These are phyloP conservation scores for Alternaria longipes DNA, from an alignment of 2,329 filamentous ascomycete genomes.

Conservation along the genomic window DNA sequence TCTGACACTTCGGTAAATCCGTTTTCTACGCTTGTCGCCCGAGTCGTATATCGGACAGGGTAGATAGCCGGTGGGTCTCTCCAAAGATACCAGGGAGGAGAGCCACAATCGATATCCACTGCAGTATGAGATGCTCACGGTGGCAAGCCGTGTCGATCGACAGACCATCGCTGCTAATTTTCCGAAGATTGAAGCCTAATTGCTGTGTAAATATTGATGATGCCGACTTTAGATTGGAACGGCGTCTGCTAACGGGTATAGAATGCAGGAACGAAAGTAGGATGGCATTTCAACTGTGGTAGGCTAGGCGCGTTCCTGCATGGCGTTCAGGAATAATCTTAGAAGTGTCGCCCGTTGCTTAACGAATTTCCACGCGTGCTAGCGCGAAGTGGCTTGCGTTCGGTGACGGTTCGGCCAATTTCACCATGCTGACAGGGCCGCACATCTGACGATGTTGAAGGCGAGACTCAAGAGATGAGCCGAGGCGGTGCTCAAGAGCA, in stretches of 20 bases:
- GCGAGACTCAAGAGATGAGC: not conserved
- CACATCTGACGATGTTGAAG: not conserved
- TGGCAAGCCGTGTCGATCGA: not conserved
- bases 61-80: not conserved
- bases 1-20: constrained; percentile 1
- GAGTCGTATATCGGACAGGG: not conserved
- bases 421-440: not conserved
- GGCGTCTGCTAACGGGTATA: not conserved
- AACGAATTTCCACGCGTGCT: constrained; percentile 2
- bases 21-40: constrained; percentile 1
- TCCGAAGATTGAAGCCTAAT: not conserved
- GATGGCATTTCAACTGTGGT: not conserved
- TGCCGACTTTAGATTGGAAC: not conserved
- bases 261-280: not conserved
- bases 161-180: not conserved
- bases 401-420: constrained; percentile 2
- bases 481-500: not conserved
- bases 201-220: not conserved
- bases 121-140: not conserved
- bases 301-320: constrained; percentile 3
- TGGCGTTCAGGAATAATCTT: constrained; percentile 2
- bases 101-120: constrained; percentile 4
- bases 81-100: not conserved
- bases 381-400: constrained; percentile 1
- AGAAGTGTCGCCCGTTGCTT: constrained; percentile 1